phyloP scores from a whole-genome alignment of 108 stramenopile species.

The Fragilaria crotonensis region DNA sequence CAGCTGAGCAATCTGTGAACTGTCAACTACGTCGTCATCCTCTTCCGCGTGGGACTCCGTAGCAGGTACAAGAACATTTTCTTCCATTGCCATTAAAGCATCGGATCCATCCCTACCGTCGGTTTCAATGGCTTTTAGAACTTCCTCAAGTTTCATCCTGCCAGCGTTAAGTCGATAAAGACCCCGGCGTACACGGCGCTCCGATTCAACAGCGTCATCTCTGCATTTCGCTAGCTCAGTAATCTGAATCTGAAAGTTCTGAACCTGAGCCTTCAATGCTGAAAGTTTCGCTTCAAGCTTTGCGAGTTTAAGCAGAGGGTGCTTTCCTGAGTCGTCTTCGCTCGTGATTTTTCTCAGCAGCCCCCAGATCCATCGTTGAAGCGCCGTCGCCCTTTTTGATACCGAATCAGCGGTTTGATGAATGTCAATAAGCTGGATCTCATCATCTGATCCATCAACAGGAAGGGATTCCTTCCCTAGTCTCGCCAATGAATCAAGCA shows the following conservation, averaged over 20 bases:
- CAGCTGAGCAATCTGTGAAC: conserved; percentile 36
- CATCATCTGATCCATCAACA: no score
- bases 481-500: conserved; percentile 24
- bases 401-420: no score
- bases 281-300: conserved; percentile 11
- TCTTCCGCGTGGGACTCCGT: conserved; percentile 2
- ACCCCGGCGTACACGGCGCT: conserved; percentile 67
- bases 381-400: no score
- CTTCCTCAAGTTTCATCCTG: conserved; percentile 52
- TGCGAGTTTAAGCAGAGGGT: no score
- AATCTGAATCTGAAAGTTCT: conserved; percentile 37
- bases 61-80: conserved; percentile 8
- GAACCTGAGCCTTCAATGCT: conserved; percentile 12
- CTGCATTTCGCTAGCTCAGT: conserved; percentile 55
- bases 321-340: no score
- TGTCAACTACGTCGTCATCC: conserved; percentile 5
- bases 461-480: no score
- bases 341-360: no score
- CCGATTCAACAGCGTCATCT: conserved; percentile 56
- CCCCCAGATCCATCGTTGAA: no score
- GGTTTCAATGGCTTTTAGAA: conserved; percentile 48
- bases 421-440: no score
- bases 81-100: conserved; percentile 32
- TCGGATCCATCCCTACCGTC: conserved; percentile 40
- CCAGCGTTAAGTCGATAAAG: conserved; percentile 69